phyloP scores from a whole-genome alignment of 1,284 basidiomycete species.

The Tilletia indica region DNA sequence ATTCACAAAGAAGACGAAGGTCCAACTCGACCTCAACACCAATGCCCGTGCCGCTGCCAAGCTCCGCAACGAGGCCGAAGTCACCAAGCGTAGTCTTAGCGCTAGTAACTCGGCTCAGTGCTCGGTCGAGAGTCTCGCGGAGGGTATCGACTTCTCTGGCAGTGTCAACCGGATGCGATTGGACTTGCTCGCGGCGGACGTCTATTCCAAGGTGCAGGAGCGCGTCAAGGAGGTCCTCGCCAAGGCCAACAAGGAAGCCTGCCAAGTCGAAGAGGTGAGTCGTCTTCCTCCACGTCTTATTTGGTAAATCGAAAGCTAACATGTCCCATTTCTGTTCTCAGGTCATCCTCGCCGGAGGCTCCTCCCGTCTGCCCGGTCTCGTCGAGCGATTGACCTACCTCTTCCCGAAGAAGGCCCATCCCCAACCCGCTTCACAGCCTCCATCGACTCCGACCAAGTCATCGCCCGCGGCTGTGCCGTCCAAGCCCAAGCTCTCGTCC shows the following conservation, averaged over 20 bases:
- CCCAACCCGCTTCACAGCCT: conserved; percentile 61
- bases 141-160: conserved; percentile 86
- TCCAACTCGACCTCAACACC: conserved; percentile 61
- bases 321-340: conserved; percentile 27
- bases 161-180: conserved; percentile 92
- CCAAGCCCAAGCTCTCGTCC: conserved; percentile 65
- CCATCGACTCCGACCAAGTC: conserved; percentile 80
- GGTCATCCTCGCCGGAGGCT: conserved; percentile 83
- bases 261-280: conserved; percentile 74
- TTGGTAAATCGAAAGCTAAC: background rate
- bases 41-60: conserved; percentile 84
- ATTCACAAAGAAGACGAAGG: conserved; percentile 94
- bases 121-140: conserved; percentile 87
- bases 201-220: conserved; percentile 71
- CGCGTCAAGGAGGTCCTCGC: conserved; percentile 68
- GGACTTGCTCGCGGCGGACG: conserved; percentile 75
- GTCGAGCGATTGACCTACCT: conserved; percentile 71
- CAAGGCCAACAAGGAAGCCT: conserved; percentile 69
- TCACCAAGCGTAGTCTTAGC: conserved; percentile 88
- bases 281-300: background rate
- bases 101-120: conserved; percentile 86
- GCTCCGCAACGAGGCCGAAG: conserved; percentile 85
- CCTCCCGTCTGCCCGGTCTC: conserved; percentile 79
- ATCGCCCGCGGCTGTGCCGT: conserved; percentile 84
- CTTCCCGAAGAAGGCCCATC: conserved; percentile 71